Base-by-base conservation (phyloP, 2,329 filamentous ascomycete genomes). In the Penicillium paneum region DNA sequence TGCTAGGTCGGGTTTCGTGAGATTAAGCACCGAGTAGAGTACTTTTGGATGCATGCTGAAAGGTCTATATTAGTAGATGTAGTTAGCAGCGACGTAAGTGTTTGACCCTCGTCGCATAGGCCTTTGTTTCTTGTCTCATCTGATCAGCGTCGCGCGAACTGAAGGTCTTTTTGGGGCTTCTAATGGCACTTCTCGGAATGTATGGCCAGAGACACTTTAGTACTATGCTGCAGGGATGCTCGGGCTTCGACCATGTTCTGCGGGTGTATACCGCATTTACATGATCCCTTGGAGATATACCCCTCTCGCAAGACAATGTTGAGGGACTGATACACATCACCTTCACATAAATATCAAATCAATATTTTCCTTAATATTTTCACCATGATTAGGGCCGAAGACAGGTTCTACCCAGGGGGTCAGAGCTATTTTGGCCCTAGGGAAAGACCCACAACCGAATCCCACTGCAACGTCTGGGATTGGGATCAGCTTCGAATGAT, bases 391-490 rank as follows among this genome's bases (percentile, higher is more conserved):
- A 17, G 38, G 1, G 26, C 40, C 1, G 3, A 51, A 8, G n/a
- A 51, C 1, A 45, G 24, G 11, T 62, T 65, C 49, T 61, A 19
- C 28, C 59, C 58, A 24, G 52, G 61, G 15, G 57, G 57, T 2
- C 54, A 62, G 38, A 7, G 29, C 51, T 65, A 62, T 54, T 62
- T 60, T 12, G 56, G 56, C 36, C 36, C 51, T 3, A 52, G 46
- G 13, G 54, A 62, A 51, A 58, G 47, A 39, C 58, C 63, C 8
- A n/a, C n/a, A 2, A 57, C 59, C 10, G 55, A 64, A 60, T 50
- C 54, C n/a, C 51, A 63, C 35, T 62, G 57, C 54, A 60, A 64
- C 24, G 52, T 64, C 40, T 63, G 59, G 61, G 59, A 66, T 49
- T 64, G 57, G 59, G 61, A 63, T 57, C 59, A 49, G 34, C 51